Conservation (phyloP, 306 rosid genomes). For the Prunus salicina region DNA sequence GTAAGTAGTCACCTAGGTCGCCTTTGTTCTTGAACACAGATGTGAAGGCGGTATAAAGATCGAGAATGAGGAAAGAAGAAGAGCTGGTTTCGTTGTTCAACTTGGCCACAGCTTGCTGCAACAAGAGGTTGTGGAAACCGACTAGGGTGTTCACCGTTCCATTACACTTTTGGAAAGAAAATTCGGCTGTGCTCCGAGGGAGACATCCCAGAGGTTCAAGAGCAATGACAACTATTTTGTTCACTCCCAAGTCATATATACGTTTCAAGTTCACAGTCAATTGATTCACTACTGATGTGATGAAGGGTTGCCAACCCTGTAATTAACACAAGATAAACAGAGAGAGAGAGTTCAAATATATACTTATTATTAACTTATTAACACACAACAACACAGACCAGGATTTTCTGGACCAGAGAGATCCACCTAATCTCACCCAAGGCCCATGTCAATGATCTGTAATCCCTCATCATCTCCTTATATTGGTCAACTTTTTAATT, state of each 20-base stretch:
- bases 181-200: constrained; percentile 37
- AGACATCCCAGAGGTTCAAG: constrained; percentile 85
- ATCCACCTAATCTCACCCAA: background rate
- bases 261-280: constrained; percentile 42
- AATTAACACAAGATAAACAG: background rate
- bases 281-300: constrained; percentile 56
- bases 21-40: constrained; percentile 46
- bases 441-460: background rate
- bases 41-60: constrained; percentile 66
- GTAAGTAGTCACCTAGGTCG: constrained; percentile 21
- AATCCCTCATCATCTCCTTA: too few species aligned
- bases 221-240: constrained; percentile 49
- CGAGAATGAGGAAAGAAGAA: constrained; percentile 37
- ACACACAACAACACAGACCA: background rate
- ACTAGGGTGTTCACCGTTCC: constrained; percentile 40
- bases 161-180: constrained; percentile 55
- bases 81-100: constrained; percentile 41
- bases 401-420: constrained; percentile 6
- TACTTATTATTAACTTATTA: too few species aligned
- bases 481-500: too few species aligned
- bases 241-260: constrained; percentile 60
- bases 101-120: constrained; percentile 49
- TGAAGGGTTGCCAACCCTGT: constrained; percentile 56
- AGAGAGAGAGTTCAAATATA: background rate
- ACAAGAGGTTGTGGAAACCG: constrained; percentile 54